Evolutionary conservation across 768 basidiomycete species (phyloP).

Genomic region (Serendipita sp.): DNA sequence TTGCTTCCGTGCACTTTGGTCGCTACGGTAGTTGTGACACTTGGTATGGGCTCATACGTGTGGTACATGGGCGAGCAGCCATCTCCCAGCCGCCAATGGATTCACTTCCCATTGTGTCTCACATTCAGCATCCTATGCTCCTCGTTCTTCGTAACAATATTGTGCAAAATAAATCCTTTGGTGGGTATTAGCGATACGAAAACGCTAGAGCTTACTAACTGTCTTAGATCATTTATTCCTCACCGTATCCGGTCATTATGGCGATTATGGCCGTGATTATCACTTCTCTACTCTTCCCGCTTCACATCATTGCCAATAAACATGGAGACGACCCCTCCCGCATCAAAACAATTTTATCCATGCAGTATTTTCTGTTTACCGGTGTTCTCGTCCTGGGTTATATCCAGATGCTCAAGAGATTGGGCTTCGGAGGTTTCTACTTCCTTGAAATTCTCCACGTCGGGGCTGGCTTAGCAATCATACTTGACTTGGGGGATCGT

Average conservation of each 20-base stretch:
- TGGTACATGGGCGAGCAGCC: conserved; percentile 12
- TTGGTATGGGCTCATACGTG: not conserved
- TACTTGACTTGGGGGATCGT: conserved; percentile 15
- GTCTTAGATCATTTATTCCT: conserved; percentile 43
- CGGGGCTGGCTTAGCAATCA: conserved; percentile 26
- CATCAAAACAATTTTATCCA: conserved; percentile 30
- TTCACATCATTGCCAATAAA: conserved; percentile 24
- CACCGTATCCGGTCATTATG: conserved; percentile 32
- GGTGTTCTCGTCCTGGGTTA: conserved; percentile 40
- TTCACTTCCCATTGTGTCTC: conserved; percentile 48
- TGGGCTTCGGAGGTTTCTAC: conserved; percentile 37
- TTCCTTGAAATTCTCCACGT: conserved; percentile 40
- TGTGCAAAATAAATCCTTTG: conserved; percentile 43
- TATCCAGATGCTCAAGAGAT: conserved; percentile 27
- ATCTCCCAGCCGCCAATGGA: conserved; percentile 20
- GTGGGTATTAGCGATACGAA: conserved; percentile 24
- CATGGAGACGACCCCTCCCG: conserved; percentile 12
- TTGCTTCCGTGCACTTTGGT: conserved; percentile 21
- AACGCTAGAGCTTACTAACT: not conserved
- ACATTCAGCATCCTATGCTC: conserved; percentile 30
- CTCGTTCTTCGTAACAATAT: conserved; percentile 30
- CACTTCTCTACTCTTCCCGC: conserved; percentile 27
- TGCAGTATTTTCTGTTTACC: conserved; percentile 39
- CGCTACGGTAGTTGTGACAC: not conserved
- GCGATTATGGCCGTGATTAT: conserved; percentile 36